Percentiles rank a stretch among this genome's conserved stretches.
Evolutionary conservation across 2,329 filamentous ascomycete genomes (phyloP).

Genomic region (Trichophaea hybrida): DNA sequence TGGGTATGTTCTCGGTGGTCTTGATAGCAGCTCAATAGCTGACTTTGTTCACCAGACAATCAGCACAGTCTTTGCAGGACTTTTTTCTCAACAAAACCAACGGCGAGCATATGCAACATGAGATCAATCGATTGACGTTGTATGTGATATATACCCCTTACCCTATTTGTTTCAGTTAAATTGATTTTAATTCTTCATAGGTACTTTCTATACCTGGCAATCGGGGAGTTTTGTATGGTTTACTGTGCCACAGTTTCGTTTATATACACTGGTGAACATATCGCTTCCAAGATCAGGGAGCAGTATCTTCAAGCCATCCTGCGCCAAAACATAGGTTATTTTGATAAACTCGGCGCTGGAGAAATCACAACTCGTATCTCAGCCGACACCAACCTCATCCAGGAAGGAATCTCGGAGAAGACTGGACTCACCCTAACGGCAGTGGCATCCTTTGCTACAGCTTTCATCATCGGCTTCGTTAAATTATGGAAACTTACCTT

Average conservation of each 20-base stretch:
- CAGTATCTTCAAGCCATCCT: slow-evolving; percentile 73
- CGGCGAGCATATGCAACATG: slow-evolving; percentile 43
- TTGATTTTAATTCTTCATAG: slow-evolving; percentile 5
- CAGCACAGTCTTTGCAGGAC: slow-evolving; percentile 51
- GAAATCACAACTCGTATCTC: slow-evolving; percentile 93
- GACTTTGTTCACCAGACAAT: background rate
- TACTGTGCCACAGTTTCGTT: slow-evolving; percentile 78
- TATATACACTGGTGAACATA: slow-evolving; percentile 72
- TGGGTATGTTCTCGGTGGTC: slow-evolving; percentile 37
- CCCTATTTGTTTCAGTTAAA: background rate
- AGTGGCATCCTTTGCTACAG: slow-evolving; percentile 67
- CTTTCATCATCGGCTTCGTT: slow-evolving; percentile 80
- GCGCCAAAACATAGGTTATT: slow-evolving; percentile 80
- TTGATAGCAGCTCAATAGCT: too few relatives aligned
- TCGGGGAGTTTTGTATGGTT: slow-evolving; percentile 62
- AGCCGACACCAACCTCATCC: slow-evolving; percentile 81
- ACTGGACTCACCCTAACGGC: slow-evolving; percentile 63
- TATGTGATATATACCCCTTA: slow-evolving; percentile 8
- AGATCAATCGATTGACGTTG: slow-evolving; percentile 51
- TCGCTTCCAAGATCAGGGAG: slow-evolving; percentile 63
- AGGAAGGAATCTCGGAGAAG: slow-evolving; percentile 88
- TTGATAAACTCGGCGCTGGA: slow-evolving; percentile 81
- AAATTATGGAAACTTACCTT: slow-evolving; percentile 88
- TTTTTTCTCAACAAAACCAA: slow-evolving; percentile 37
- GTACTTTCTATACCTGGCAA: slow-evolving; percentile 74